These are phyloP conservation scores for Helichrysum umbraculigerum DNA, from an alignment of 129 eudicot genomes.

Conservation along the genomic window DNA sequence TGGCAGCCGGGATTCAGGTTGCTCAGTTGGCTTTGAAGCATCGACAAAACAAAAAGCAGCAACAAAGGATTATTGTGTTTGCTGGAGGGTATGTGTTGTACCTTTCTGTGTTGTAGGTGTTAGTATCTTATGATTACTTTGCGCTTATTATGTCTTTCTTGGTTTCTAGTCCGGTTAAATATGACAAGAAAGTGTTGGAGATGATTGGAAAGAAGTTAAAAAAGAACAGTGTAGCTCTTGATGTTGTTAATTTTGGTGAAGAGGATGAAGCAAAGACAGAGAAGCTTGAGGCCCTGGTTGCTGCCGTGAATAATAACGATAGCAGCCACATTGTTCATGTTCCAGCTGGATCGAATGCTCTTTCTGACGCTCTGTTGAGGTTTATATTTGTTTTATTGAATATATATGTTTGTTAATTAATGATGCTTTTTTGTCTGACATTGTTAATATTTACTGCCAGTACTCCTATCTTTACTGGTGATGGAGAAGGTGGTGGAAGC, in stretches of 20 bases:
- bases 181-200: slow-evolving; percentile 89
- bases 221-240: slow-evolving; percentile 97
- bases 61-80: slow-evolving; percentile 92
- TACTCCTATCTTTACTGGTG: slow-evolving; percentile 93
- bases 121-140: slow-evolving; percentile 3
- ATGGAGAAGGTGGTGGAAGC: slow-evolving; percentile 97
- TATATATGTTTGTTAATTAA: background rate
- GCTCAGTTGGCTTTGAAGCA: slow-evolving; percentile 98
- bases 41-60: slow-evolving; percentile 96
- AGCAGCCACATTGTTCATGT: slow-evolving; percentile 95
- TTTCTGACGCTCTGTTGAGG: slow-evolving; percentile 93
- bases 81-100: slow-evolving; percentile 71
- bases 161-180: slow-evolving; percentile 73
- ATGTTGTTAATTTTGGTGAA: slow-evolving; percentile 91
- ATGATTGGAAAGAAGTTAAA: slow-evolving; percentile 91
- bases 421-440: slow-evolving; percentile 5
- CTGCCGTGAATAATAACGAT: slow-evolving; percentile 93
- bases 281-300: slow-evolving; percentile 88
- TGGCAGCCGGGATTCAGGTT: slow-evolving; percentile 94
- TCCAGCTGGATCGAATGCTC: slow-evolving; percentile 77
- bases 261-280: slow-evolving; percentile 84
- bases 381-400: slow-evolving; percentile 22
- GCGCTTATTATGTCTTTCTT: background rate
- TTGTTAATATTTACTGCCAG: slow-evolving; percentile 33
- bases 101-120: background rate